Conservation (phyloP, 805 yeast genomes). For the Barnettozyma pratensis region DNA sequence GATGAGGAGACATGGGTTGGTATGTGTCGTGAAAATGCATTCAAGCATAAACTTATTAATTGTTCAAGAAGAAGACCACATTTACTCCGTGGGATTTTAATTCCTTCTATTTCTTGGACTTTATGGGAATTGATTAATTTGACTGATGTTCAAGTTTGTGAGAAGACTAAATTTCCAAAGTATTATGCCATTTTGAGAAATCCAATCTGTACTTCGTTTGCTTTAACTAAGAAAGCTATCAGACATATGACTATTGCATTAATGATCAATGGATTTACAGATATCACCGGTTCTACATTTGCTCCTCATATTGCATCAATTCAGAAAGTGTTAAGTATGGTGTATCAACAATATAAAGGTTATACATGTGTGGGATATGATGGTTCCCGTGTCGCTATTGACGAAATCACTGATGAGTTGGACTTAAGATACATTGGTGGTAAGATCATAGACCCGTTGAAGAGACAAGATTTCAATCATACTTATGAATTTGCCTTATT, state of each 20-base stretch:
- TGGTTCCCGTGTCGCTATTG: background rate
- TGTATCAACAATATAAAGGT: background rate
- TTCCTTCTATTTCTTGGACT: background rate
- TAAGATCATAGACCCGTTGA: background rate
- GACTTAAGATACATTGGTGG: slow-evolving; percentile 3
- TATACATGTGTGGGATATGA: background rate
- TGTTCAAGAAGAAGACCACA: background rate
- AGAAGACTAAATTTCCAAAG: background rate
- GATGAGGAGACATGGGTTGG: slow-evolving; percentile 2
- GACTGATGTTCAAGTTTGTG: background rate
- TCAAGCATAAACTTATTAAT: slow-evolving; percentile 4
- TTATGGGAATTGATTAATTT: background rate
- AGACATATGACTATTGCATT: slow-evolving; percentile 4
- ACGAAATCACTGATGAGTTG: background rate
- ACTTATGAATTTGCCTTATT: slow-evolving; percentile 5
- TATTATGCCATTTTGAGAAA: background rate
- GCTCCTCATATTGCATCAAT: background rate
- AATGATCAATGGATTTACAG: slow-evolving; percentile 5
- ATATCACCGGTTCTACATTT: background rate
- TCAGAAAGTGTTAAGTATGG: background rate
- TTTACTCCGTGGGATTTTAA: background rate
- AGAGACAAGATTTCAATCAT: background rate
- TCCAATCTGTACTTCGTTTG: slow-evolving; percentile 3
- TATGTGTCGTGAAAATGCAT: slow-evolving; percentile 4
- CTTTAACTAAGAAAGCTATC: background rate